A percentile compares a stretch with the other conserved stretches of the same genome.
Conservation (phyloP, 2,329 filamentous ascomycete genomes). For the Diaporthe australafricana region DNA sequence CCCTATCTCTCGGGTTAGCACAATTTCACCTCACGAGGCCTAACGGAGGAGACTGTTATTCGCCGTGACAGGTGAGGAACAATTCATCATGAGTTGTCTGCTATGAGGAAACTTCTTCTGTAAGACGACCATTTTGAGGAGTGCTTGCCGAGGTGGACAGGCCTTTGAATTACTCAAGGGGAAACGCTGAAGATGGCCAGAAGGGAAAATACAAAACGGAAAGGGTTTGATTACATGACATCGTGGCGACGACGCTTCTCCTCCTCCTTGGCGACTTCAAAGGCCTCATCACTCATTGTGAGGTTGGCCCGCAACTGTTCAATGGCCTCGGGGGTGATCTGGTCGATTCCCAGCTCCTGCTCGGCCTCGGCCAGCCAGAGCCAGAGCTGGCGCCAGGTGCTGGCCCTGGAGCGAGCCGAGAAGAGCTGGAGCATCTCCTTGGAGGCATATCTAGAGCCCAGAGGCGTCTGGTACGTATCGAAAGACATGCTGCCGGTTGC, state of each 20-base stretch:
- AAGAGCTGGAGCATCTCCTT: slow-evolving; percentile 84
- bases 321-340: slow-evolving; percentile 79
- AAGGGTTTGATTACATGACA: slow-evolving; percentile 43
- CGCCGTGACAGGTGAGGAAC: not conserved
- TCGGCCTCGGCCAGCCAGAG: slow-evolving; percentile 84
- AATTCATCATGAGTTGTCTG: not conserved
- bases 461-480: slow-evolving; percentile 74
- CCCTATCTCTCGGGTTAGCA: slow-evolving; percentile 39
- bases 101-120: slow-evolving; percentile 61
- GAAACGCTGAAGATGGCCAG: not conserved
- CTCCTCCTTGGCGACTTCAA: slow-evolving; percentile 79
- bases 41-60: not conserved
- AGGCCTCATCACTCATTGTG: slow-evolving; percentile 81
- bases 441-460: slow-evolving; percentile 80
- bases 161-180: not conserved
- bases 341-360: slow-evolving; percentile 79
- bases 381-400: slow-evolving; percentile 89
- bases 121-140: not conserved
- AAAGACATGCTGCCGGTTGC: slow-evolving; percentile 8
- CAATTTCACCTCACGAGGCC: not conserved
- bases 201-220: not conserved
- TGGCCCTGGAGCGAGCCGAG: slow-evolving; percentile 78
- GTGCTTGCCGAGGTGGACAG: too few relatives aligned
- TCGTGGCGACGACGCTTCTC: slow-evolving; percentile 75
- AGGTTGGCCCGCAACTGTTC: slow-evolving; percentile 81